Evolutionary conservation across 1,284 basidiomycete genomes (phyloP), one percentile per base, ranked within the genome.

Genomic region (Leccinum insolens): DNA sequence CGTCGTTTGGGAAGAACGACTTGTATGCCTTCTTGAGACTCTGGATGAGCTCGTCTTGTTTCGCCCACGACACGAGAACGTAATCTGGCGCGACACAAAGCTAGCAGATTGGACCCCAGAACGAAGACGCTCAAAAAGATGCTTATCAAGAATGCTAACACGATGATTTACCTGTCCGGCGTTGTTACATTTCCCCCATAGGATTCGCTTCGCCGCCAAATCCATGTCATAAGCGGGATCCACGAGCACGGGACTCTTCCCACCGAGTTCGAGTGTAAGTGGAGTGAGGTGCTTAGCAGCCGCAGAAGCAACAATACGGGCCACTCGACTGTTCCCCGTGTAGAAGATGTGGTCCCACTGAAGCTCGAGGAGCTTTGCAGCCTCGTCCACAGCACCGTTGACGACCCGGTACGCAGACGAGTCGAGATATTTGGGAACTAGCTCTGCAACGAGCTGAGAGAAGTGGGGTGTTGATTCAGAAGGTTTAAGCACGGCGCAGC

Each of bases 41-140:
- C 11, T 78, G 74, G n/a, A 89, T 76, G 60, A 94, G 84, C 59
- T 82, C 82, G 25, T 84, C 84, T 67, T 88, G 84, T 63, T 82
- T 79, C 20, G 80, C 77, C 61, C 82, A 78, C 3, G 81, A 81
- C 41, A 89, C 81, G 41, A 92, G 82, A 22, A 91, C 79, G 74
- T 90, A 90, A 75, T 93, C 88, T 1, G 88, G 87, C 3, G 85
- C 82, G 46, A 92, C 86, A 78, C 88, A 90, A 14, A 88, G 82
- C 84, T 85, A 62, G 61, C 22, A 52, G 3, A 41, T 31, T 31
- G 17, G 20, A 39, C 17, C 8, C 4, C 61, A 17, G 57, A 61
- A 44, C 58, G 8, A 46, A 28, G 57, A 41, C 46, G 7, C 20
- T 39, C 44, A 52, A 20, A 20, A 52, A 12, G 9, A 20, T 20